These are phyloP conservation scores for Buxus sempervirens DNA, from an alignment of 164 flowering plant genomes.

Conservation along the genomic window DNA sequence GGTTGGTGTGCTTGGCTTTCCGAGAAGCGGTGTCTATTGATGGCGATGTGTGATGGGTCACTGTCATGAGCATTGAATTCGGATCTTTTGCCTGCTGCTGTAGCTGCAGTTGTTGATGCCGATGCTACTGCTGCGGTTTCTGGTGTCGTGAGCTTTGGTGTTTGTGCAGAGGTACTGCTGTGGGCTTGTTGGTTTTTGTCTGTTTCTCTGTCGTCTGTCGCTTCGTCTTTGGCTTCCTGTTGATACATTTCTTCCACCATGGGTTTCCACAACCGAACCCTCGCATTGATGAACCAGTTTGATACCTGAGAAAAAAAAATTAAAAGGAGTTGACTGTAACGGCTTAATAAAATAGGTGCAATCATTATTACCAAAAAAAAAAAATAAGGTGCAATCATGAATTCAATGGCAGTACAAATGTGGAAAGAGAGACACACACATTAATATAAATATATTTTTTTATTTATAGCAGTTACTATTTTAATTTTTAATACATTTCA, in stretches of 20 bases:
- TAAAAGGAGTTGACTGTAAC: background rate
- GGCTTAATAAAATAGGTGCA: too few relatives aligned
- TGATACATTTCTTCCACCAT: slow-evolving; percentile 62
- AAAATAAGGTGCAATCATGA: too few relatives aligned
- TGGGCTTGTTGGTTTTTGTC: slow-evolving; percentile 7
- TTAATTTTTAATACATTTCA: too few relatives aligned
- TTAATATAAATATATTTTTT: too few relatives aligned
- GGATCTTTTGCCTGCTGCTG: slow-evolving; percentile 30
- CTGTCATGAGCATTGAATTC: slow-evolving; percentile 35
- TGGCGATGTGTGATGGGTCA: slow-evolving; percentile 35
- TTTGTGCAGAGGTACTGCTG: slow-evolving; percentile 16
- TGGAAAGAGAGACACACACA: too few relatives aligned
- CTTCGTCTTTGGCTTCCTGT: slow-evolving; percentile 35
- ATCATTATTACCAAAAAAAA: too few relatives aligned
- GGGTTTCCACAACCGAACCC: slow-evolving; percentile 57
- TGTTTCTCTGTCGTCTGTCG: slow-evolving; percentile 9
- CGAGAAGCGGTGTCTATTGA: slow-evolving; percentile 27
- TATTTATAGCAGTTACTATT: too few relatives aligned
- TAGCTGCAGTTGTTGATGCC: slow-evolving; percentile 14
- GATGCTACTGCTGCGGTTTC: slow-evolving; percentile 2
- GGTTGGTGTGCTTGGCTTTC: slow-evolving; percentile 22
- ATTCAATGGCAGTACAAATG: too few relatives aligned
- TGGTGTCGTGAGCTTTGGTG: slow-evolving; percentile 18
- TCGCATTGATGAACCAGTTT: slow-evolving; percentile 57
- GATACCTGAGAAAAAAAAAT: slow-evolving; percentile 30